Base-by-base conservation (phyloP, 2,329 filamentous ascomycete genomes). In the Orbilia javanica region DNA sequence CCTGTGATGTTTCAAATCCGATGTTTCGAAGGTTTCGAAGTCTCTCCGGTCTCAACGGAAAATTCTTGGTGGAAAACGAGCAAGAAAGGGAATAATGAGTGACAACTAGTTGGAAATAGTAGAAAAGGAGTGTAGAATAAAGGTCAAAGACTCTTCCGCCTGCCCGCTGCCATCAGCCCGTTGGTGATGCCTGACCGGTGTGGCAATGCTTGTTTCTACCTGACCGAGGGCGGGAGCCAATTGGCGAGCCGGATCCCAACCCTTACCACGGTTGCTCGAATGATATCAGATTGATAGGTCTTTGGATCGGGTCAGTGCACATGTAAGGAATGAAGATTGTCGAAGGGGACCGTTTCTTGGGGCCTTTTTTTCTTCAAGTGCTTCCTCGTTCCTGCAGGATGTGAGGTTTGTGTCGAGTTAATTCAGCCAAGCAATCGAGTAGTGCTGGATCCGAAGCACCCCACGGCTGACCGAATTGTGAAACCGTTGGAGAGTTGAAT, bases 71-170 rank as follows among this genome's bases (percentile, higher is more conserved):
- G 60, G 48, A 42, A 77, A 70, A 63, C 29, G 57, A 60, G 57
- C 65, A 65, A 65, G 60, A 70, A 68, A 42, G 60, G 18, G 60
- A 34, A 64, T n/a, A 63, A 50, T 53, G 50, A 72, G 52, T 68
- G 74, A 64, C 74, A 27, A 72, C 27, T 72, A 78, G 74, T 72
- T 78, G 67, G 74, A 78, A 78, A 70, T 39, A 71, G 34, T 13
- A 60, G 55, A 60, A 60, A 71, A 71, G 50, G 57, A 77, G 66
- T 52, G 48, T 44, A 31, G 20, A 55, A 42, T 36, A 42, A 53
- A 52, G 15, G 46, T 65, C 62, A 53, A 66, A 39, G 50, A 39
- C 44, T 60, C 65, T 66, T 60, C 73, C 31, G 73, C 57, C 64
- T 62, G 65, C 29, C 73, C 53, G 68, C 66, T 66, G 66, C 73